These are phyloP conservation scores for Alternaria sp. DNA, from an alignment of 2,329 filamentous ascomycete species.

Conservation along the genomic window DNA sequence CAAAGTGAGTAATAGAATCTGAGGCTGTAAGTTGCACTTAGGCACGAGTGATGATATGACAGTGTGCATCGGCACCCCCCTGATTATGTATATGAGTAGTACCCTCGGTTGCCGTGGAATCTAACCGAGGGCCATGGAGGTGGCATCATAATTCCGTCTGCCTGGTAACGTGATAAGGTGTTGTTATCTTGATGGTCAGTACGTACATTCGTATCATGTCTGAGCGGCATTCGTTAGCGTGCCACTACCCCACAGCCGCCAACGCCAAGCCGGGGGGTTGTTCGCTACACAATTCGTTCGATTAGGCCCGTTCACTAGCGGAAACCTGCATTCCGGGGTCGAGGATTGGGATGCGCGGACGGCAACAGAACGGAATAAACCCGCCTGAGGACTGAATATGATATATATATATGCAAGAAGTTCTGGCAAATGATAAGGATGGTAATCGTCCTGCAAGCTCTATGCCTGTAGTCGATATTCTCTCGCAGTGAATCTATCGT, in stretches of 20 bases:
- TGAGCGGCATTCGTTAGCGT: slow-evolving; percentile 5
- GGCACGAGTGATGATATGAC: too few species aligned
- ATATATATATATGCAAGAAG: too few species aligned
- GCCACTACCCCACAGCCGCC: slow-evolving; percentile 1
- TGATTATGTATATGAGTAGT: too few species aligned
- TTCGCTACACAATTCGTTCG: slow-evolving; percentile 1
- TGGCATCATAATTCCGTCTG: background rate
- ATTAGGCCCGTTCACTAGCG: background rate
- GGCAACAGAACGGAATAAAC: background rate
- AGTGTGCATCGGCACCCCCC: too few species aligned
- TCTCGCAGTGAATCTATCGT: too few species aligned
- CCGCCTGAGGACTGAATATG: background rate
- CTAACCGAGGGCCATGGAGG: background rate
- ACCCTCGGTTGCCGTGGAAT: background rate
- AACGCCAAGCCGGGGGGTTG: slow-evolving; percentile 12
- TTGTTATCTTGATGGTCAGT: background rate
- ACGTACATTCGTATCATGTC: background rate
- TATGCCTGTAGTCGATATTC: too few species aligned
- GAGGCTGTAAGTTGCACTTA: too few species aligned
- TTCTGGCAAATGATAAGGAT: too few species aligned
- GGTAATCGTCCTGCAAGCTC: too few species aligned
- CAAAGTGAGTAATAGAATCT: background rate
- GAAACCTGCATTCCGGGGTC: slow-evolving; percentile 1
- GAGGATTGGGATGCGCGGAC: background rate
- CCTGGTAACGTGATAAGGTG: background rate